phyloP scores from a whole-genome alignment of 2,329 filamentous ascomycete genomes.

The Aspergillaceae sp. region DNA sequence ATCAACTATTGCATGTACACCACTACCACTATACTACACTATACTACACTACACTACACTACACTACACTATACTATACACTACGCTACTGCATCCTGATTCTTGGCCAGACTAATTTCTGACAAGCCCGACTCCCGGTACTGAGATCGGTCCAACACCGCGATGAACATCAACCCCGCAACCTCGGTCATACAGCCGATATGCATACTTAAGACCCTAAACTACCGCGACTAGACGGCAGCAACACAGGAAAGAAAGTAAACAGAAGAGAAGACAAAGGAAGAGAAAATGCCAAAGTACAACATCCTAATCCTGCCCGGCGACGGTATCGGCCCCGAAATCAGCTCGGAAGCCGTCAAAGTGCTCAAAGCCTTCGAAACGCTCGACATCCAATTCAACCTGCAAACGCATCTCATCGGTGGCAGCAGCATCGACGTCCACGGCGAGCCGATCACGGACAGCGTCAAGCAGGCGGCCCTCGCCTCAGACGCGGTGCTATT shows the following conservation, averaged over 20 bases:
- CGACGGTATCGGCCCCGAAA: conserved; percentile 75
- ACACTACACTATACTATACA: too few relatives aligned
- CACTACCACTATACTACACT: too few relatives aligned
- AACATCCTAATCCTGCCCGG: conserved; percentile 68
- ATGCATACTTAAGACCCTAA: background rate
- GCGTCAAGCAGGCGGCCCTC: conserved; percentile 69
- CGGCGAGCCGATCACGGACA: conserved; percentile 65
- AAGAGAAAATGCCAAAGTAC: conserved; percentile 21
- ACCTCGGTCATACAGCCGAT: conserved; percentile 14
- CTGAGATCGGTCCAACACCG: conserved; percentile 10
- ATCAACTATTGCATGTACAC: too few relatives aligned
- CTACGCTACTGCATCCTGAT: too few relatives aligned
- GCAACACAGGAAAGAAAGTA: too few relatives aligned
- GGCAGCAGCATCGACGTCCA: conserved; percentile 77
- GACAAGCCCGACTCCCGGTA: background rate
- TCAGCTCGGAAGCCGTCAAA: conserved; percentile 44
- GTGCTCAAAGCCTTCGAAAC: conserved; percentile 57
- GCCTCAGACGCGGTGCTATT: conserved; percentile 76
- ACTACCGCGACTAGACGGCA: background rate
- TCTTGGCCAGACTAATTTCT: background rate
- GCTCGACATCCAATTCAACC: too few relatives aligned
- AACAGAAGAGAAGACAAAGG: too few relatives aligned
- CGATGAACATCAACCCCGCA: conserved; percentile 16
- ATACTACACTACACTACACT: too few relatives aligned
- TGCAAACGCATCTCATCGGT: conserved; percentile 55